These are phyloP conservation scores for Thielaviopsis ethacetica DNA, from an alignment of 2,329 filamentous ascomycete genomes.

Conservation along the genomic window DNA sequence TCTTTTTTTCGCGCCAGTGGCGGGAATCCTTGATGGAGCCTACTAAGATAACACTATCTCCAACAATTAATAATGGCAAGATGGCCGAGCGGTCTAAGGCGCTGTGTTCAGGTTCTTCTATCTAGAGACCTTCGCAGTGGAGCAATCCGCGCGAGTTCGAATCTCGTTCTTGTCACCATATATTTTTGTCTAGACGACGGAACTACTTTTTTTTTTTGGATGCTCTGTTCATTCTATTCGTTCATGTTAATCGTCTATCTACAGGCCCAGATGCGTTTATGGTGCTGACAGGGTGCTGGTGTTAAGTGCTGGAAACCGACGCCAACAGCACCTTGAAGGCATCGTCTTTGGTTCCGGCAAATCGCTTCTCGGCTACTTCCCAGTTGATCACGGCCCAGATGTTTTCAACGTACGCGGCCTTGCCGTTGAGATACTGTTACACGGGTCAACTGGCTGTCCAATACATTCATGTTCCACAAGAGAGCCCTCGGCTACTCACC, in stretches of 20 bases:
- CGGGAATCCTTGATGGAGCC: too few species aligned
- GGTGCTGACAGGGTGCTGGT: too few species aligned
- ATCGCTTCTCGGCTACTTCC: constrained; percentile 51
- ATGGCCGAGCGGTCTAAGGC: too few species aligned
- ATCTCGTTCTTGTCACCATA: constrained; percentile 19
- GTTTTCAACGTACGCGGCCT: constrained; percentile 57
- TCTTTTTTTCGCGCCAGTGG: background rate
- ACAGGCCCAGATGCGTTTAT: background rate
- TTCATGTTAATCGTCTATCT: too few species aligned
- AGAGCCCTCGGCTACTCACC: constrained; percentile 24
- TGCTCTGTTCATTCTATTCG: too few species aligned
- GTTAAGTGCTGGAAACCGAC: constrained; percentile 20
- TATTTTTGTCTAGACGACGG: too few species aligned
- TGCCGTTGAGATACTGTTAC: constrained; percentile 57
- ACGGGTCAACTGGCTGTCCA: background rate
- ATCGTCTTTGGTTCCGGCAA: constrained; percentile 30
- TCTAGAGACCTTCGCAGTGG: constrained; percentile 7
- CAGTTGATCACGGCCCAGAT: constrained; percentile 71
- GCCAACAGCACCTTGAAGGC: constrained; percentile 29
- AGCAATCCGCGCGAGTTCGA: constrained; percentile 10
- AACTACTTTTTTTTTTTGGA: too few species aligned
- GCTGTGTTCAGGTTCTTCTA: too few species aligned
- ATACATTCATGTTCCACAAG: background rate
- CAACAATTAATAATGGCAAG: too few species aligned
- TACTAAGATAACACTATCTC: too few species aligned